phyloP scores from a whole-genome alignment of 148 eudicot species.

The Arctostaphylos glauca region DNA sequence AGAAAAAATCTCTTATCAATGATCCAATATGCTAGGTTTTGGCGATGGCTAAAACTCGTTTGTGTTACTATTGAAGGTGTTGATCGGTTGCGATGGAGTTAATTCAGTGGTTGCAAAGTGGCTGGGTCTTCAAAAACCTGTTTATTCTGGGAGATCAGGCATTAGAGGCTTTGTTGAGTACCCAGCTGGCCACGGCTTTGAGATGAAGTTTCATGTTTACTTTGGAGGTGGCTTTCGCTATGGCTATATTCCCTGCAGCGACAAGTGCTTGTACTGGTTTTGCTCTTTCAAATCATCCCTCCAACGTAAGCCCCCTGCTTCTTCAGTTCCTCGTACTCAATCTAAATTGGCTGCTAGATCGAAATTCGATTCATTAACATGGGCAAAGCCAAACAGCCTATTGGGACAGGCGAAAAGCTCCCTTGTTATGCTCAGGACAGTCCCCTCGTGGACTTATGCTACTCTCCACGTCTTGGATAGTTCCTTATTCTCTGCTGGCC shows the following conservation, averaged over 20 bases:
- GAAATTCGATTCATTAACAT: background rate
- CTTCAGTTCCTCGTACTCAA: too few relatives aligned
- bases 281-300: constrained; percentile 32
- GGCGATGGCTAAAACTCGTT: background rate
- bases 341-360: too few relatives aligned
- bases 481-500: too few relatives aligned
- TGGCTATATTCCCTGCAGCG: constrained; percentile 44
- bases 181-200: constrained; percentile 34
- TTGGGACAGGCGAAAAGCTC: too few relatives aligned
- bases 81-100: constrained; percentile 59
- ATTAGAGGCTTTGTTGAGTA: constrained; percentile 51
- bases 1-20: background rate
- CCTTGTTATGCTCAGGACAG: too few relatives aligned
- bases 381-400: too few relatives aligned
- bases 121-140: constrained; percentile 38
- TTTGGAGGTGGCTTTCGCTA: constrained; percentile 41
- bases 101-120: constrained; percentile 50
- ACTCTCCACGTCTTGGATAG: too few relatives aligned
- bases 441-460: too few relatives aligned
- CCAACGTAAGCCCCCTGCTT: constrained; percentile 22
- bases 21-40: background rate
- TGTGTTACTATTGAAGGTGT: constrained; percentile 25
- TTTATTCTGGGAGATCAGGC: constrained; percentile 29
- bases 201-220: constrained; percentile 23
- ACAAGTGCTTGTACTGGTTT: constrained; percentile 44